These are phyloP conservation scores for Alliaria petiolata DNA, from an alignment of 345 rosid species.

Conservation along the genomic window DNA sequence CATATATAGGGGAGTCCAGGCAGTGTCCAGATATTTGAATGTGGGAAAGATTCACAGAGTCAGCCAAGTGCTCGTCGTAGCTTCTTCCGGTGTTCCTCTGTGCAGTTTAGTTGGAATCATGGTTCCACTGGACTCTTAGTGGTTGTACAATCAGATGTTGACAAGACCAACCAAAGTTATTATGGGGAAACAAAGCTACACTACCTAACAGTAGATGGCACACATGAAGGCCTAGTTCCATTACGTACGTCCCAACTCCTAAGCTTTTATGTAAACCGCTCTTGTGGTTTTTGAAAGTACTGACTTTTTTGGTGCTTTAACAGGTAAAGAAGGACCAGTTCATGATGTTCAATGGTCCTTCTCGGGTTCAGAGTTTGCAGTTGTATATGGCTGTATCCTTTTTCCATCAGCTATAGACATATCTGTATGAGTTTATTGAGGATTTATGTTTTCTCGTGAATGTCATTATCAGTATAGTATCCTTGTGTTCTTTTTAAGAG, in stretches of 20 bases:
- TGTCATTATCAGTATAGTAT: not conserved
- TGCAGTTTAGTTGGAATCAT: conserved; percentile 76
- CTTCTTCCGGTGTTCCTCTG: conserved; percentile 85
- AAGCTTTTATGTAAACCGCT: conserved; percentile 4
- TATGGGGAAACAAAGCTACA: conserved; percentile 90
- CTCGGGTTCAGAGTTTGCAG: conserved; percentile 91
- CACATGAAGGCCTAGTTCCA: conserved; percentile 84
- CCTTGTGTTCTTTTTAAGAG: conserved; percentile 3
- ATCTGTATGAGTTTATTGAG: not conserved
- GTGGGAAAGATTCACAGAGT: conserved; percentile 57
- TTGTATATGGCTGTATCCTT: conserved; percentile 99
- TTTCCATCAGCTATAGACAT: conserved; percentile 8
- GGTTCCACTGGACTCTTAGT: conserved; percentile 88
- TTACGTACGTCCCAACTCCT: conserved; percentile 66
- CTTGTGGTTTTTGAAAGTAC: conserved; percentile 13
- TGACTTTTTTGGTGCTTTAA: conserved; percentile 31
- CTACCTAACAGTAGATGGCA: conserved; percentile 84
- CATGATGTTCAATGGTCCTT: conserved; percentile 97
- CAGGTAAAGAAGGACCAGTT: conserved; percentile 98
- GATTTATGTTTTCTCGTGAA: not conserved
- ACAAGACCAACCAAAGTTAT: conserved; percentile 93
- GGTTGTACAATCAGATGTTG: conserved; percentile 89
- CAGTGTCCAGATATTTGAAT: conserved; percentile 85
- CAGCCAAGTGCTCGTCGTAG: conserved; percentile 77
- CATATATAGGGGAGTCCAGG: conserved; percentile 77